phyloP scores from a whole-genome alignment of 768 basidiomycete genomes.

The Lactarius sanguifluus region DNA sequence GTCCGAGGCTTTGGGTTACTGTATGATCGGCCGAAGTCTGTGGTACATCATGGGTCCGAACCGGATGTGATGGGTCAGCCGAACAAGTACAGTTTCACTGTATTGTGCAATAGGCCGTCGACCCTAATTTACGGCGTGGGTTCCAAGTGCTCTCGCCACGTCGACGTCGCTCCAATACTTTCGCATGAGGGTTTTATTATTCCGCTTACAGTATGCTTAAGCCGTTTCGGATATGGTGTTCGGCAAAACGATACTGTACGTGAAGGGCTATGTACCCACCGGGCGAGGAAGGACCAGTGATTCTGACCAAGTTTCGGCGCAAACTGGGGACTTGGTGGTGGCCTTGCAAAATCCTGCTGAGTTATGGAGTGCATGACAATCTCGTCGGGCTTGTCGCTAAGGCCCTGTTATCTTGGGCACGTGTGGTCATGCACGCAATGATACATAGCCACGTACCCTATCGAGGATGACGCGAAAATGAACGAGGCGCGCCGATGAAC shows the following conservation, averaged over 20 bases:
- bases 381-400: not conserved
- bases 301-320: not conserved
- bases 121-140: not conserved
- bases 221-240: not conserved
- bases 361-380: constrained; percentile 1
- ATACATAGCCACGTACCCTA: not conserved
- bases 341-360: not conserved
- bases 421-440: not conserved
- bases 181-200: not conserved
- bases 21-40: not conserved
- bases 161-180: not conserved
- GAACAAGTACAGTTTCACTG: not conserved
- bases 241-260: not conserved
- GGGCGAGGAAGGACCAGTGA: not conserved
- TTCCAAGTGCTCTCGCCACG: not conserved
- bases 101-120: not conserved
- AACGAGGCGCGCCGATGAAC: not conserved
- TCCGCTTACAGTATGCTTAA: not conserved
- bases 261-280: not conserved
- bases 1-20: not conserved
- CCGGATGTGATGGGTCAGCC: not conserved
- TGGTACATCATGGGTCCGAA: not conserved
- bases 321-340: not conserved
- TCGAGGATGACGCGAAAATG: not conserved
- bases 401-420: not conserved